Evolutionary conservation across 768 basidiomycete species (phyloP), one percentile per base, ranked within the genome.

Genomic region (Amanita muscaria): DNA sequence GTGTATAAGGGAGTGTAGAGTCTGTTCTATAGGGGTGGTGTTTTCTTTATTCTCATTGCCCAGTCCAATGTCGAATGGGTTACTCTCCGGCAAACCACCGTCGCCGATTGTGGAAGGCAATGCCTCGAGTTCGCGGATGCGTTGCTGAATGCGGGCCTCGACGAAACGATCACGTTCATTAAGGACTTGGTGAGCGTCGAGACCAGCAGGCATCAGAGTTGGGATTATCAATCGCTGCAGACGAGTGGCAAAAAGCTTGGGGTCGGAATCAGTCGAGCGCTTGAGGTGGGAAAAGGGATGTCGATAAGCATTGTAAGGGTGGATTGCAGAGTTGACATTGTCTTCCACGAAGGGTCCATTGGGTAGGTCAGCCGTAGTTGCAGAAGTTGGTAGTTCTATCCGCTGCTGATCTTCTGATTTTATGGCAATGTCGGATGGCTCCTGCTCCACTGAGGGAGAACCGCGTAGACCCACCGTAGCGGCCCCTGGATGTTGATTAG

Each of bases 111-210:
- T 89, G 14, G 88, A 74, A 2, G 88, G 80, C 55, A 96, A 59
- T 32, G 67, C 64, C 57, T 88, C 83, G 16, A 99, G 78, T 59
- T 99, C 96, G 14, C 76, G 75, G 42, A 94, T 83, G 27, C 96
- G 80, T 63, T 96, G 89, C 31, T 80, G 74, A 40, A 97, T 79
- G 16, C 94, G 80, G 3, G 87, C 84, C 55, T 96, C 88, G 45
- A 98, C 79, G 61, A 80, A 93, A 8, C 88, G 77, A 52, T 94
- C 89, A 5, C 94, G 80, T 64, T 99, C 96, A 51, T 88, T 84
- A 56, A 92, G 73, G 49, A 97, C 74, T 51, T 89, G 79, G 53
- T 93, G 84, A 3, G 93, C 88, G 60, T 99, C 96, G 23, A 99
- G 77, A 12, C 94, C 94, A 8, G 74, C 66, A 0, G 96, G 94